Evolutionary conservation across 1,284 basidiomycete genomes (phyloP).

Genomic region (Sparassis latifolia): DNA sequence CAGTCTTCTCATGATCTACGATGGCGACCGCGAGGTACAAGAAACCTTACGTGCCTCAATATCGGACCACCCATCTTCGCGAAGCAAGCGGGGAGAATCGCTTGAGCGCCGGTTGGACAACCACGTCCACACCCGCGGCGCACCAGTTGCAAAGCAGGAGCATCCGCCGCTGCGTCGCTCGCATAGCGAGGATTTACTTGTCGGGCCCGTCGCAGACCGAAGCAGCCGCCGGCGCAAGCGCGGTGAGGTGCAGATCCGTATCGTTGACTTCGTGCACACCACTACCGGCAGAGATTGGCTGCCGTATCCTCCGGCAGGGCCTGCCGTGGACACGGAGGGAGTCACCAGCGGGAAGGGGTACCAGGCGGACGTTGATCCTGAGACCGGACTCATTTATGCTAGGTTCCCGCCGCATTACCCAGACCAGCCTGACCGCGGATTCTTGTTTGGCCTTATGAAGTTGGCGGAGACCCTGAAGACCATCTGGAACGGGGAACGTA

Average conservation of each 20-base stretch:
- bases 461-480: constrained; percentile 68
- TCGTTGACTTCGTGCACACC: constrained; percentile 99
- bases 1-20: constrained; percentile 95
- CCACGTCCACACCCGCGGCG: constrained; percentile 5
- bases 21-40: constrained; percentile 88
- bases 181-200: constrained; percentile 69
- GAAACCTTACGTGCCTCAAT: constrained; percentile 57
- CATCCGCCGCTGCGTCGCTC: constrained; percentile 55
- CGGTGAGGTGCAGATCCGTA: constrained; percentile 91
- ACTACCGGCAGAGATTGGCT: constrained; percentile 93
- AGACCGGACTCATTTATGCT: constrained; percentile 75
- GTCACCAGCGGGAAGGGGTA: constrained; percentile 70
- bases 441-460: constrained; percentile 86
- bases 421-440: constrained; percentile 88
- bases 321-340: constrained; percentile 34
- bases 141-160: constrained; percentile 6
- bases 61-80: constrained; percentile 61
- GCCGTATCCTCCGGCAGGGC: constrained; percentile 45
- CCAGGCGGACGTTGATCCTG: constrained; percentile 70
- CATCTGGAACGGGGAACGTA: constrained; percentile 82
- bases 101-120: constrained; percentile 45
- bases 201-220: constrained; percentile 57
- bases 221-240: constrained; percentile 59
- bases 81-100: constrained; percentile 73
- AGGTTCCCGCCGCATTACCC: constrained; percentile 91